Base-by-base conservation (phyloP, 1,284 basidiomycete genomes). In the Wolfiporia cocos region DNA sequence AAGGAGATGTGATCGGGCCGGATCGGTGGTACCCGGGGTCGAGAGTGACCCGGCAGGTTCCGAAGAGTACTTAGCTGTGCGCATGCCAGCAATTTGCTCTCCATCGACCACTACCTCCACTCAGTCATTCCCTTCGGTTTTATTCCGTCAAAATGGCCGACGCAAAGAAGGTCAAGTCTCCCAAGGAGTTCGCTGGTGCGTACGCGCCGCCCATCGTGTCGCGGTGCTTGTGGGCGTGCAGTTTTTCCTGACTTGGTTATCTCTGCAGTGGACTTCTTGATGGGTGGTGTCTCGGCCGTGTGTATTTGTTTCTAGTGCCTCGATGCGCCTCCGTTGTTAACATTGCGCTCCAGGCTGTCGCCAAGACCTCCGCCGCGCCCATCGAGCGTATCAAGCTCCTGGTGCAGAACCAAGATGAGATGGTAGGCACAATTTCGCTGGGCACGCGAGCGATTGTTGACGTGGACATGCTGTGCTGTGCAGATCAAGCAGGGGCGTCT, bases 331-430 rank as follows among this genome's bases (percentile, higher is more conserved):
- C 31, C 39, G 47, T 4, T 44, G 35, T 38, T 43, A 53, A 30
- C 51, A 36, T 37, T 42, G 39, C 48, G 36, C 24, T 58, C 0
- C 48, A 90, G 86, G 93, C 93, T 56, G 91, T 97, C 67, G 87
- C 94, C 47, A 98, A 98, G 81, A 97, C 94, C 52, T 89, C 87
- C 56, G 94, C 94, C 59, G 94, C 94, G 50, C 94, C 94, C 73
- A 97, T 98, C 63, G 94, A 98, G 81, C 92, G 94, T 67, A 94
- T 98, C 73, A 98, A 92, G 84, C 82, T 97, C 62, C 75, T 97
- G 65, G 89, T 97, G 56, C 93, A 97, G 73, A 97, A 97, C 76
- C 93, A 97, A 75, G 87, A 90, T 78, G 87, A 90, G 73, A 91
- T 91, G 87, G 86, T 84, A 21, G 42, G 39, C 58, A 23, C 35